phyloP scores from a whole-genome alignment of 352 stramenopile species.

The Phytopythium boreale region DNA sequence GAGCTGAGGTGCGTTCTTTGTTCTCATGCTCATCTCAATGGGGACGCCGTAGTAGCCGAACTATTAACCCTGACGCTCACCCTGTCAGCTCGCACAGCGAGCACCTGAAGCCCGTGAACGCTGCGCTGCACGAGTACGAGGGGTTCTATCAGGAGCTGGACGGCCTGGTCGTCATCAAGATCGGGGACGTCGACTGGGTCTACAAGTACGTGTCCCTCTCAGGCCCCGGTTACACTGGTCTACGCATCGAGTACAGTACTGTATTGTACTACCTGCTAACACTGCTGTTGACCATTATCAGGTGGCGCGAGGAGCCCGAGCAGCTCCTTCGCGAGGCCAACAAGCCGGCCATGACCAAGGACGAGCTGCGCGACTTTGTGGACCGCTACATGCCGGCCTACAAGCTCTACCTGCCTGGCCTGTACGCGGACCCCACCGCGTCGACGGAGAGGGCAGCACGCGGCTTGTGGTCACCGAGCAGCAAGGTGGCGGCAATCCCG shows the following conservation, averaged over 20 bases:
- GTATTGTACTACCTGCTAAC: constrained; percentile 2
- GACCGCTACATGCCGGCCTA: constrained; percentile 88
- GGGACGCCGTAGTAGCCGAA: not conserved
- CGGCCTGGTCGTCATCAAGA: constrained; percentile 70
- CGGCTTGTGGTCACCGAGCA: constrained; percentile 6
- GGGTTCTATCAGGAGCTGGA: constrained; percentile 66
- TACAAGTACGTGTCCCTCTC: constrained; percentile 55
- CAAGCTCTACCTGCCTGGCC: constrained; percentile 50
- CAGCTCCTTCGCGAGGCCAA: constrained; percentile 49
- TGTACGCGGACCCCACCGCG: constrained; percentile 45
- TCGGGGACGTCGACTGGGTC: constrained; percentile 72
- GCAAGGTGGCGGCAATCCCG: constrained; percentile 27
- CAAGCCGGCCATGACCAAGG: constrained; percentile 58
- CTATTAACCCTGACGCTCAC: not conserved
- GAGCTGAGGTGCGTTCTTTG: constrained; percentile 30
- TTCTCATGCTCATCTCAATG: not conserved
- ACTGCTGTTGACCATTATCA: constrained; percentile 8
- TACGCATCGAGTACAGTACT: not conserved
- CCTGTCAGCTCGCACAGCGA: constrained; percentile 16
- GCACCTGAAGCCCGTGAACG: constrained; percentile 67
- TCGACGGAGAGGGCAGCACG: constrained; percentile 7
- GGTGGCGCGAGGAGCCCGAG: constrained; percentile 83
- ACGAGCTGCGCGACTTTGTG: constrained; percentile 81
- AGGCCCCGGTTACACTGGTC: constrained; percentile 4
- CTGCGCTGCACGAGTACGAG: constrained; percentile 54